phyloP scores from a whole-genome alignment of 306 rosid species.

The Casuarina equisetifolia region DNA sequence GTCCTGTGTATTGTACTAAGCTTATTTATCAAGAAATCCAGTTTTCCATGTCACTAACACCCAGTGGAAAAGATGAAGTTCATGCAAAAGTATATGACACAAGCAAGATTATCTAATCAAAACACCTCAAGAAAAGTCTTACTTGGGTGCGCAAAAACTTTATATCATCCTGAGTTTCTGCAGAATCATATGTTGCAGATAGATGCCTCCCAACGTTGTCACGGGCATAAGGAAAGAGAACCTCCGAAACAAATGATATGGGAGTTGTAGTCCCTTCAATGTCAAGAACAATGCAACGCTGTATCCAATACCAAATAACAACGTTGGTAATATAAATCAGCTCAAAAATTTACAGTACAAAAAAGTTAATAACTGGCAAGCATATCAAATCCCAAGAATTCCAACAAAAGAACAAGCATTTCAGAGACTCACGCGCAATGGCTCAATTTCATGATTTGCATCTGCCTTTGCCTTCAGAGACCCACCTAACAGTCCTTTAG shows the following conservation, averaged over 20 bases:
- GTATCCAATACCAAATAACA: slow-evolving; percentile 31
- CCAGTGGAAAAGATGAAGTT: not conserved
- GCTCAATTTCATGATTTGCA: slow-evolving; percentile 41
- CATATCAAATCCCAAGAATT: slow-evolving; percentile 10
- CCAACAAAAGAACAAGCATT: slow-evolving; percentile 19
- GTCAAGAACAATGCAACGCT: slow-evolving; percentile 92
- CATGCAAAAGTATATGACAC: slow-evolving; percentile 19
- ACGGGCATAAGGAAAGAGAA: slow-evolving; percentile 94
- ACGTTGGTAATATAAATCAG: not conserved
- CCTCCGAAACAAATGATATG: slow-evolving; percentile 87
- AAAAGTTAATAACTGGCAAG: slow-evolving; percentile 8
- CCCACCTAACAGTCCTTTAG: slow-evolving; percentile 44
- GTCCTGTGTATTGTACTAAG: not conserved
- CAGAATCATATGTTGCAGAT: slow-evolving; percentile 64
- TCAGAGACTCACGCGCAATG: slow-evolving; percentile 48
- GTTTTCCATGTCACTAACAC: not conserved
- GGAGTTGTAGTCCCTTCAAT: slow-evolving; percentile 99
- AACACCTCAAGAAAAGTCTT: slow-evolving; percentile 30
- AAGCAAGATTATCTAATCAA: slow-evolving; percentile 23
- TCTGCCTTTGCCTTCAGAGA: slow-evolving; percentile 57
- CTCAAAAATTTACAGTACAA: slow-evolving; percentile 12
- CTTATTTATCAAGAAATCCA: slow-evolving; percentile 2
- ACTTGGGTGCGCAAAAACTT: slow-evolving; percentile 74
- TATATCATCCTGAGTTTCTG: slow-evolving; percentile 77
- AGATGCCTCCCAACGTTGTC: slow-evolving; percentile 85